Evolutionary conservation across 2,329 filamentous ascomycete genomes (phyloP).

Genomic region (Venturiaceae sp.): DNA sequence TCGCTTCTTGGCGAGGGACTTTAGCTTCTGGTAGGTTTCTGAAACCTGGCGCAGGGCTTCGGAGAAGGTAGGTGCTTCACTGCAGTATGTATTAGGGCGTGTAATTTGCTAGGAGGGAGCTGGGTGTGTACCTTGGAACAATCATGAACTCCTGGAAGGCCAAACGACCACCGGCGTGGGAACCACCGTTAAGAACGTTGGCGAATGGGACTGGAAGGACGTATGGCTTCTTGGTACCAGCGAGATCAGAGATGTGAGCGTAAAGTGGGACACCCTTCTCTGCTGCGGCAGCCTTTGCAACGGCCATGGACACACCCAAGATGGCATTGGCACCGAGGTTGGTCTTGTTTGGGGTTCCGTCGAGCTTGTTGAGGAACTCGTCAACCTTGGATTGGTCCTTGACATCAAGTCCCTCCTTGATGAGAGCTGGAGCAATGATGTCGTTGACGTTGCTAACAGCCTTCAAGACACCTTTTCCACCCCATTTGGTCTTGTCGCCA

Average conservation of each 20-base stretch:
- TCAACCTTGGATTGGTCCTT: constrained; percentile 46
- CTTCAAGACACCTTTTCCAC: constrained; percentile 45
- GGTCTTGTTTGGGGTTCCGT: constrained; percentile 50
- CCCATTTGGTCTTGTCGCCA: constrained; percentile 42
- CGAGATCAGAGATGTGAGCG: constrained; percentile 45
- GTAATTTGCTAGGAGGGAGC: background rate
- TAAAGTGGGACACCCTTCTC: constrained; percentile 47
- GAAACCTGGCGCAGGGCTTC: constrained; percentile 94
- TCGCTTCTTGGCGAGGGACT: constrained; percentile 96
- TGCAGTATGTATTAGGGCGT: constrained; percentile 25
- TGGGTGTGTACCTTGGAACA: constrained; percentile 33
- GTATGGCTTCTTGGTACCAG: constrained; percentile 43
- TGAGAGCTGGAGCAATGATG: constrained; percentile 43
- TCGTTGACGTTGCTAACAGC: constrained; percentile 47
- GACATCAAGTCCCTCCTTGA: constrained; percentile 43
- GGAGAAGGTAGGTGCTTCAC: constrained; percentile 77
- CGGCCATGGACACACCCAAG: constrained; percentile 50
- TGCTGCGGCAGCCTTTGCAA: constrained; percentile 47
- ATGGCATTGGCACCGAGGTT: constrained; percentile 52
- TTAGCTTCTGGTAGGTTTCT: constrained; percentile 98
- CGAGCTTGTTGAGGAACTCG: constrained; percentile 42
- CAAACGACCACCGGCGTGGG: constrained; percentile 89
- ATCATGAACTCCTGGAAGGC: constrained; percentile 52
- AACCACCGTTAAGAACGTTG: constrained; percentile 59
- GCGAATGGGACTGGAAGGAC: constrained; percentile 48